These are phyloP conservation scores for Cladobotryum mycophilum DNA, from an alignment of 2,329 filamentous ascomycete species.

Conservation along the genomic window DNA sequence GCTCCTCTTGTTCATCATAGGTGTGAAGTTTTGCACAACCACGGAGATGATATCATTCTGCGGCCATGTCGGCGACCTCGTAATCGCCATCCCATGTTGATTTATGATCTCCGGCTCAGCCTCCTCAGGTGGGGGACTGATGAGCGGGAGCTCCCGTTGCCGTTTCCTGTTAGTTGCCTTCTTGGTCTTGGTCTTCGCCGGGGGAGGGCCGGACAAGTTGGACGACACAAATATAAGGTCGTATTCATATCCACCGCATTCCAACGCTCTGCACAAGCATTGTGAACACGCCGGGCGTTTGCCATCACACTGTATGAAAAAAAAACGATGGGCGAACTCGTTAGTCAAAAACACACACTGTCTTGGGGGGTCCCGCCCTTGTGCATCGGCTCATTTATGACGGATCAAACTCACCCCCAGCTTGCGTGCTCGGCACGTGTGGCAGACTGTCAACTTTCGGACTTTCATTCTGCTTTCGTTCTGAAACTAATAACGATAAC, in stretches of 20 bases:
- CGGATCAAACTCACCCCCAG: slow-evolving; percentile 15
- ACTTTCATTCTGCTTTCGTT: slow-evolving; percentile 16
- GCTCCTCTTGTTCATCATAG: not conserved
- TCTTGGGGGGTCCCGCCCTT: not conserved
- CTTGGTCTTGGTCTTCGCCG: not conserved
- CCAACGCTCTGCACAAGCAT: slow-evolving; percentile 13
- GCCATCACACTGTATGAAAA: slow-evolving; percentile 19
- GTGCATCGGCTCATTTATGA: not conserved
- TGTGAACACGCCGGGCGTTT: slow-evolving; percentile 20
- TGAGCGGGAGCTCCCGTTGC: not conserved
- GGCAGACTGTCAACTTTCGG: slow-evolving; percentile 18
- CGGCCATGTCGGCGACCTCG: slow-evolving; percentile 15
- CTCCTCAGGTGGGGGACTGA: not conserved
- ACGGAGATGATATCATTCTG: slow-evolving; percentile 20
- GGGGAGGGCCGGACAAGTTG: not conserved
- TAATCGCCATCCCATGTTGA: not conserved
- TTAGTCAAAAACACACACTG: too few relatives aligned
- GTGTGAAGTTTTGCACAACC: slow-evolving; percentile 13
- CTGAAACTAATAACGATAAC: not conserved
- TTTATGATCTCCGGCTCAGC: not conserved
- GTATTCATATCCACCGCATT: slow-evolving; percentile 21
- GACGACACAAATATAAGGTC: slow-evolving; percentile 19
- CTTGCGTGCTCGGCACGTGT: slow-evolving; percentile 21
- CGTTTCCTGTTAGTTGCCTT: not conserved
- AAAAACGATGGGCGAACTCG: not conserved